These are phyloP conservation scores for Xylaria castorea DNA, from an alignment of 495 filamentous ascomycete species.

Conservation along the genomic window DNA sequence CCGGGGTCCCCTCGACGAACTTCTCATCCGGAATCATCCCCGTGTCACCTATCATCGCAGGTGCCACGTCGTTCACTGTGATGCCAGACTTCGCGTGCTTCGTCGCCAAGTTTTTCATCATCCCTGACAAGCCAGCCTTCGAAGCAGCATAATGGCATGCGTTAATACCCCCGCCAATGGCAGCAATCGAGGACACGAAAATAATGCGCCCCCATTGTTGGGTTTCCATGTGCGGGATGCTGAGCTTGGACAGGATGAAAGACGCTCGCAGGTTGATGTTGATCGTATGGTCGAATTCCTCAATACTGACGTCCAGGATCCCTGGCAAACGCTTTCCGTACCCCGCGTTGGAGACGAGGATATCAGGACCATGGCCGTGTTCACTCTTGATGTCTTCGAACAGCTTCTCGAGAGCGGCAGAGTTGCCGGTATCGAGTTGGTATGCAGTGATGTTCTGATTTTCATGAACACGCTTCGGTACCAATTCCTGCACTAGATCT, in stretches of 20 bases:
- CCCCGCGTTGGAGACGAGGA: slow-evolving; percentile 61
- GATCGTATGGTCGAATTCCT: slow-evolving; percentile 72
- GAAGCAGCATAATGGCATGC: slow-evolving; percentile 74
- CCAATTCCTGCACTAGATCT: slow-evolving; percentile 49
- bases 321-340: slow-evolving; percentile 44
- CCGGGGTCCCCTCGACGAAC: slow-evolving; percentile 54
- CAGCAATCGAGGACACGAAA: slow-evolving; percentile 73
- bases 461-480: slow-evolving; percentile 30
- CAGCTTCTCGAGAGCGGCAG: slow-evolving; percentile 58
- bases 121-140: slow-evolving; percentile 66
- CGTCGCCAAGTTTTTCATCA: slow-evolving; percentile 71
- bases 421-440: slow-evolving; percentile 61
- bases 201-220: slow-evolving; percentile 71
- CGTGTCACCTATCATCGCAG: slow-evolving; percentile 75
- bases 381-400: slow-evolving; percentile 58
- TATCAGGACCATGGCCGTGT: slow-evolving; percentile 64
- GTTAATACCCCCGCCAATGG: slow-evolving; percentile 69
- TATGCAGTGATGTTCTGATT: slow-evolving; percentile 60
- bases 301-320: slow-evolving; percentile 49
- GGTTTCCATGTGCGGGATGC: slow-evolving; percentile 68
- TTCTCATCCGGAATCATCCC: slow-evolving; percentile 68
- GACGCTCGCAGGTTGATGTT: slow-evolving; percentile 69
- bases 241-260: slow-evolving; percentile 70
- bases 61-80: slow-evolving; percentile 77
- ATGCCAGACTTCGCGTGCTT: slow-evolving; percentile 68